phyloP scores from a whole-genome alignment of 1,139 yeast genomes.

The Lodderomyces parapsilosis region DNA sequence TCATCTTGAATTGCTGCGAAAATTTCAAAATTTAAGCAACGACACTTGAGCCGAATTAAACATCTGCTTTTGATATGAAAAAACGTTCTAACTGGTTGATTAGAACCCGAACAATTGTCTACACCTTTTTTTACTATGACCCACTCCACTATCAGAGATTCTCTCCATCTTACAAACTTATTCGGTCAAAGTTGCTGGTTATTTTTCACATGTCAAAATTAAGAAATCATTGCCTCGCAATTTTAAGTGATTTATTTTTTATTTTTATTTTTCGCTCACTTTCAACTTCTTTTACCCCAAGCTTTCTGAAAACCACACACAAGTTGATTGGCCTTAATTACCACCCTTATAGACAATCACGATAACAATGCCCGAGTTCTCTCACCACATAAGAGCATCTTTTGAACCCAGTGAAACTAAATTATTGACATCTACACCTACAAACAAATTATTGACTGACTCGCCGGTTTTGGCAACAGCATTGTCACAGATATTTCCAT shows the following conservation, averaged over 20 bases:
- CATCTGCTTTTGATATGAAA: no score
- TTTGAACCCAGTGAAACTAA: slow-evolving; percentile 39
- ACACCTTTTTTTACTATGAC: no score
- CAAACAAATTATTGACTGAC: slow-evolving; percentile 33
- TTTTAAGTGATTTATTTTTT: background rate
- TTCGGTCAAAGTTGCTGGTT: background rate
- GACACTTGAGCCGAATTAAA: no score
- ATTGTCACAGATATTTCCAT: slow-evolving; percentile 48
- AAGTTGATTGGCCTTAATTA: no score
- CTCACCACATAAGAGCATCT: slow-evolving; percentile 13
- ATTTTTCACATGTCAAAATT: background rate
- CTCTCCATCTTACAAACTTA: no score
- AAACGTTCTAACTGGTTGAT: no score
- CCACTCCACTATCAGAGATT: no score
- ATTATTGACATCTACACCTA: slow-evolving; percentile 28
- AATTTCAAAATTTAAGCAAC: background rate
- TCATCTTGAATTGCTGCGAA: background rate
- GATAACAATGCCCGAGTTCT: slow-evolving; percentile 14
- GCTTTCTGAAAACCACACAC: background rate
- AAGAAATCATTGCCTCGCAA: background rate
- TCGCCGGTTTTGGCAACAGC: slow-evolving; percentile 49
- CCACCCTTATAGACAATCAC: background rate
- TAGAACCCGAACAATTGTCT: no score
- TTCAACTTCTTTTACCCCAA: background rate
- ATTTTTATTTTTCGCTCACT: background rate